Conservation (phyloP, 768 basidiomycete genomes). For the Agaricus blazei region DNA sequence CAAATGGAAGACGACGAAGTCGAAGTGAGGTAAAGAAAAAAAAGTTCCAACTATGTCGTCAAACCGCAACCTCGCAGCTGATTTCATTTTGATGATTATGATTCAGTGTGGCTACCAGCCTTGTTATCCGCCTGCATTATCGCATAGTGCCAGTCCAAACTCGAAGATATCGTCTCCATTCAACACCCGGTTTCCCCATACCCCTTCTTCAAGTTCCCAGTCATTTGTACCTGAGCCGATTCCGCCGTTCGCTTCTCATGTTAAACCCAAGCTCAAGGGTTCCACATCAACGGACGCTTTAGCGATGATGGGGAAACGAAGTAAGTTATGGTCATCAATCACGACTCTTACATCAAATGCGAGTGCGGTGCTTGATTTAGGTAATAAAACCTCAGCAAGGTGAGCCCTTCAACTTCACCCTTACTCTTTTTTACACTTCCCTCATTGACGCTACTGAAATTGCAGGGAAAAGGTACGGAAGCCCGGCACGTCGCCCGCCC, state of each 20-base stretch:
- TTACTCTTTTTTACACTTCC: no score
- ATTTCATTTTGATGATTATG: neutral
- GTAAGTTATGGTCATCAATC: slow-evolving; percentile 7
- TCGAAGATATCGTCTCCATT: neutral
- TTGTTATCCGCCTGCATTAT: neutral
- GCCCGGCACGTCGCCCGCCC: slow-evolving; percentile 1
- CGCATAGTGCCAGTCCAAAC: no score
- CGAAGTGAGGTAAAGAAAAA: slow-evolving; percentile 2
- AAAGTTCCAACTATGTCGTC: no score
- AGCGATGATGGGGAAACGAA: neutral
- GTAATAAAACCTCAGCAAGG: neutral
- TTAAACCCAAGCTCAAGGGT: neutral
- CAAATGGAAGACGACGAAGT: slow-evolving; percentile 7
- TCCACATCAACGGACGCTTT: neutral
- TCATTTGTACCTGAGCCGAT: neutral
- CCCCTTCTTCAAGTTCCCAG: neutral
- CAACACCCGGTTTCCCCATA: neutral
- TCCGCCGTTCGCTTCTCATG: neutral
- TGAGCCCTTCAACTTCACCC: neutral
- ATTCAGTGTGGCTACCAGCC: neutral
- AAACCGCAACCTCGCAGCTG: no score
- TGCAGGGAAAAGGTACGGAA: neutral
- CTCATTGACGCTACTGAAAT: neutral
- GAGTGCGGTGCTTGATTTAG: neutral
- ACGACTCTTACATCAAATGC: neutral